Conservation (phyloP, 768 basidiomycete species). For the Leccinum obscurum region DNA sequence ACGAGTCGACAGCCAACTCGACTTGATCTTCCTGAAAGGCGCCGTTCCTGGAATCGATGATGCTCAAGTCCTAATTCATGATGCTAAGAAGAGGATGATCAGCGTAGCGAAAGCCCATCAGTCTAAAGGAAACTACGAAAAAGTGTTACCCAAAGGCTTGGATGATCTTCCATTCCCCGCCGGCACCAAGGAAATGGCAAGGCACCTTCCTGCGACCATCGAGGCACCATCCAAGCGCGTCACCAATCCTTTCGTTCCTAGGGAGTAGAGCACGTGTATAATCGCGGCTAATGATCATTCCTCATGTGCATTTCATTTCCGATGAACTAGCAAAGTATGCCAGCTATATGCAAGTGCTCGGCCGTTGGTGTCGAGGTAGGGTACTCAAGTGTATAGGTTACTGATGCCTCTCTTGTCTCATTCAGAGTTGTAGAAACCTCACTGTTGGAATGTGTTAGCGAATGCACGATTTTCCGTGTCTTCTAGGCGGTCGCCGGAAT, state of each 20-base stretch:
- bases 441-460: background rate
- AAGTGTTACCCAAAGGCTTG: conserved; percentile 80
- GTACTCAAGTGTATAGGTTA: background rate
- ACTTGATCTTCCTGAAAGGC: conserved; percentile 92
- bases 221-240: conserved; percentile 71
- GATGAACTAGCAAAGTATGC: background rate
- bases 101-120: conserved; percentile 61
- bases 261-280: conserved; percentile 45
- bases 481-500: background rate
- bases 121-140: conserved; percentile 70
- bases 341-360: background rate
- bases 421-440: background rate
- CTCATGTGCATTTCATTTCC: conserved; percentile 5
- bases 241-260: conserved; percentile 79
- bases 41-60: conserved; percentile 88
- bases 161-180: conserved; percentile 90
- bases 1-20: conserved; percentile 81
- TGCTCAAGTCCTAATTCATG: conserved; percentile 79
- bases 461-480: background rate
- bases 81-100: conserved; percentile 87
- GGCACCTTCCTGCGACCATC: conserved; percentile 60
- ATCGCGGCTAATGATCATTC: conserved; percentile 5
- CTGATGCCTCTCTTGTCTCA: background rate
- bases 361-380: background rate
- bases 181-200: conserved; percentile 77